Base-by-base conservation (phyloP, 1,139 yeast species). In the Blastobotrys ciferrii region DNA sequence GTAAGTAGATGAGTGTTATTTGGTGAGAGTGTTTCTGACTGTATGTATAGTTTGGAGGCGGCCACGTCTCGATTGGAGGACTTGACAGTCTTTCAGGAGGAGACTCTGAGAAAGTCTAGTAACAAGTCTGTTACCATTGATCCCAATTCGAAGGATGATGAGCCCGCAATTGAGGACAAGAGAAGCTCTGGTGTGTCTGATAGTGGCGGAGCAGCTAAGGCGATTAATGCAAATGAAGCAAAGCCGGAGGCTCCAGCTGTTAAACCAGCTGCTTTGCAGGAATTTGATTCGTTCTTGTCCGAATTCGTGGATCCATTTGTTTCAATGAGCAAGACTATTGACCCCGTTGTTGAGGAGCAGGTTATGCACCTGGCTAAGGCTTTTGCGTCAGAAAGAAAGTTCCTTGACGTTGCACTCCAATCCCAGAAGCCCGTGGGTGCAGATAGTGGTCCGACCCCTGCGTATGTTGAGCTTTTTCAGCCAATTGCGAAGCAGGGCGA, bases 1-100 rank as follows among this genome's bases (percentile, higher is more conserved):
- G 75, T 73, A 63, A 43, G 75, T 61, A 2, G 13, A 6, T 12
- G 2, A n/a, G n/a, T 18, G 12, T 2, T 32, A 30, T 31, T 32
- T 42, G 41, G 17, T 32, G 14, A n/a, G n/a, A 2, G 32, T 12
- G 36, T 38, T 18, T 12, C 30, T 35, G 32, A 33, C 37, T 14
- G 18, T 6, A 18, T 20, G 25, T 14, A 7, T 43, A 61, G 96
- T 56, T 77, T 89, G 60, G 97, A 89, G 68, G 92, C 95, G 14
- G 97, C 97, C 36, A 88, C 97, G 12, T 84, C 96, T 12, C 80
- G 97, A 46, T 79, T 89, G 61, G 97, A 89, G 63, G 96, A 89
- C 67, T 81, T 89, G 49, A 86, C 95, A 19, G 78, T 86, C 50
- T 83, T 78, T 64, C 96, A 87, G 64, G 87, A 84, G 55, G 83